These are phyloP conservation scores for Zoysia matrella DNA, from an alignment of 202 grass and related monocot species.

Conservation along the genomic window DNA sequence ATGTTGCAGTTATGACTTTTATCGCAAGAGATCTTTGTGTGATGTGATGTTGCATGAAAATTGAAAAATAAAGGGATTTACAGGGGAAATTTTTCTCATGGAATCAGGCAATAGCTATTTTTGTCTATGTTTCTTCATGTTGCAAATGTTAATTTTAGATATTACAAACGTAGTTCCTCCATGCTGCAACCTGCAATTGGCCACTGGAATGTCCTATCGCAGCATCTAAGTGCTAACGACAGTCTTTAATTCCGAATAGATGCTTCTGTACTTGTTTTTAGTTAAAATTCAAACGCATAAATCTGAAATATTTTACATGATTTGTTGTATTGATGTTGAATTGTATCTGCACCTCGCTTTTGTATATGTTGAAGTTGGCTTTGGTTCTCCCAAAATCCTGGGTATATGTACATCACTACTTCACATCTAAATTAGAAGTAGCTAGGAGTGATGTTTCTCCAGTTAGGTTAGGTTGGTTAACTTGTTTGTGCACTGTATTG, in stretches of 20 bases:
- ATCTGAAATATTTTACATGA: not conserved
- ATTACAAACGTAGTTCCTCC: not conserved
- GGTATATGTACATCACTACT: not conserved
- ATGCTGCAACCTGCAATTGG: not conserved
- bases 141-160: not conserved
- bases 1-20: too few species aligned
- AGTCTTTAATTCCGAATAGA: not conserved
- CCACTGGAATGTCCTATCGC: not conserved
- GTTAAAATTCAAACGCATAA: not conserved
- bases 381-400: not conserved
- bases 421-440: not conserved
- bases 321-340: not conserved
- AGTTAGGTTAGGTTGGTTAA: not conserved
- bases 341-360: not conserved
- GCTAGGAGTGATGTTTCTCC: not conserved
- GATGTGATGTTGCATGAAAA: not conserved
- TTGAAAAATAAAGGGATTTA: not conserved
- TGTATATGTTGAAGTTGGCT: not conserved
- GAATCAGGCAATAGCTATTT: not conserved
- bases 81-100: not conserved
- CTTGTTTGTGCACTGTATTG: not conserved
- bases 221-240: not conserved
- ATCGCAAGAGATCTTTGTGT: not conserved
- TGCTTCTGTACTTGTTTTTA: not conserved
- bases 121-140: not conserved